A percentile compares a stretch with the other conserved stretches of the same genome.
Evolutionary conservation across 2,329 filamentous ascomycete genomes (phyloP).

Genomic region (Stachybotrys chlorohalonatus): DNA sequence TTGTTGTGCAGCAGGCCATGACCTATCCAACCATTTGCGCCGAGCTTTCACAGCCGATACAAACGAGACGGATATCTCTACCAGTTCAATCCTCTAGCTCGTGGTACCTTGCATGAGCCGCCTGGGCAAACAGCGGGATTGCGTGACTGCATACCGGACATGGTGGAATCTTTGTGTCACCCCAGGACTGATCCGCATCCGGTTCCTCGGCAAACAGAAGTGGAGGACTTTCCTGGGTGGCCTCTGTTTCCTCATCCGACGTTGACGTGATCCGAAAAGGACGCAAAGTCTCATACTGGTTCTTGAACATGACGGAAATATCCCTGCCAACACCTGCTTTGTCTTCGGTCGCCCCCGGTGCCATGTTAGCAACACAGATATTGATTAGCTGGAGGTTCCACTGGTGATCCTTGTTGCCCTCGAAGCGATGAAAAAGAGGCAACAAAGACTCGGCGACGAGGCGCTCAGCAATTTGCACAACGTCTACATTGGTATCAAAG

Average conservation of each 20-base stretch:
- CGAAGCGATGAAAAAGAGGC: slow-evolving; percentile 65
- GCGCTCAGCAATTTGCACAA: slow-evolving; percentile 54
- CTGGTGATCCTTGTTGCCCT: slow-evolving; percentile 52
- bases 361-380: slow-evolving; percentile 81
- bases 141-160: slow-evolving; percentile 42
- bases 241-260: slow-evolving; percentile 8
- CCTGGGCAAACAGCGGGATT: slow-evolving; percentile 49
- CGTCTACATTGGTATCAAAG: slow-evolving; percentile 51
- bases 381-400: slow-evolving; percentile 85
- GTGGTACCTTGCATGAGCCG: slow-evolving; percentile 38
- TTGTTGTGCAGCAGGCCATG: neutral
- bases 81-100: slow-evolving; percentile 16
- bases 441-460: slow-evolving; percentile 62
- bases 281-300: slow-evolving; percentile 59
- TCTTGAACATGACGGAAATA: slow-evolving; percentile 74
- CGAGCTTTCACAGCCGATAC: neutral
- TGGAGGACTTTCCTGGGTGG: slow-evolving; percentile 18
- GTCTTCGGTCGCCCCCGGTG: slow-evolving; percentile 40
- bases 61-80: neutral
- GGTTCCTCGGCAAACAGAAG: slow-evolving; percentile 8
- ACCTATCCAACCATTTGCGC: neutral
- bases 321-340: slow-evolving; percentile 56
- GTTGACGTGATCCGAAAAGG: slow-evolving; percentile 51
- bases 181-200: slow-evolving; percentile 16
- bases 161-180: slow-evolving; percentile 15